These are phyloP conservation scores for Penicillium herquei DNA, from an alignment of 495 filamentous ascomycete species.

Conservation along the genomic window DNA sequence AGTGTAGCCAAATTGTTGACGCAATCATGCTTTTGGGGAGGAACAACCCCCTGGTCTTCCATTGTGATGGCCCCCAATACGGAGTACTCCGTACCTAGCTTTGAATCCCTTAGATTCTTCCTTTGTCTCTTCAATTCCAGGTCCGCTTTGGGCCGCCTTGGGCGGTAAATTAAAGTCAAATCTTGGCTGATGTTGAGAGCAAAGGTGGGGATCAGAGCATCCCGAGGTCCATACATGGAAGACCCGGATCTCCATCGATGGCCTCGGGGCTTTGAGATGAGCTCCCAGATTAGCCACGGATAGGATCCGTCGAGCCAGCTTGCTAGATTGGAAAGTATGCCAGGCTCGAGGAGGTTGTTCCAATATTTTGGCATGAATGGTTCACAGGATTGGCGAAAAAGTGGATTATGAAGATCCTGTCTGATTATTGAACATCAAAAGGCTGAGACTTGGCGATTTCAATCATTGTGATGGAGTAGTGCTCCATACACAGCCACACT, in stretches of 20 bases:
- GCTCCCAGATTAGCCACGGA: neutral
- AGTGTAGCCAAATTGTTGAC: neutral
- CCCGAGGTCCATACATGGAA: neutral
- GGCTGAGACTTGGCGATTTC: neutral
- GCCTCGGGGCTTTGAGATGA: neutral
- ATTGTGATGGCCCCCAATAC: too few relatives aligned
- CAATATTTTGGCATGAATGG: neutral
- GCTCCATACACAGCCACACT: neutral
- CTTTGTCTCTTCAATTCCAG: too few relatives aligned
- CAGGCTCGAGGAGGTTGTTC: neutral
- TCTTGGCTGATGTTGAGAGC: neutral
- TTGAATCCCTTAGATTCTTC: neutral
- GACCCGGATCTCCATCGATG: neutral
- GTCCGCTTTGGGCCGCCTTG: neutral
- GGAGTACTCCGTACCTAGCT: neutral
- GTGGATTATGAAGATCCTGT: neutral
- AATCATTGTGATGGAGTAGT: neutral
- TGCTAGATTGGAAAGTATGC: neutral
- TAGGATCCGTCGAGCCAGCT: too few relatives aligned
- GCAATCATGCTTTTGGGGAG: conserved; percentile 2
- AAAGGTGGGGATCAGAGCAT: neutral
- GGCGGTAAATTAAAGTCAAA: neutral
- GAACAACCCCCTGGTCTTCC: neutral
- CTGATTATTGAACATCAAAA: neutral
- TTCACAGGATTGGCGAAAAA: neutral